Evolutionary conservation across 2,329 filamentous ascomycete species (phyloP).

Genomic region (Fusarium haematococcum): DNA sequence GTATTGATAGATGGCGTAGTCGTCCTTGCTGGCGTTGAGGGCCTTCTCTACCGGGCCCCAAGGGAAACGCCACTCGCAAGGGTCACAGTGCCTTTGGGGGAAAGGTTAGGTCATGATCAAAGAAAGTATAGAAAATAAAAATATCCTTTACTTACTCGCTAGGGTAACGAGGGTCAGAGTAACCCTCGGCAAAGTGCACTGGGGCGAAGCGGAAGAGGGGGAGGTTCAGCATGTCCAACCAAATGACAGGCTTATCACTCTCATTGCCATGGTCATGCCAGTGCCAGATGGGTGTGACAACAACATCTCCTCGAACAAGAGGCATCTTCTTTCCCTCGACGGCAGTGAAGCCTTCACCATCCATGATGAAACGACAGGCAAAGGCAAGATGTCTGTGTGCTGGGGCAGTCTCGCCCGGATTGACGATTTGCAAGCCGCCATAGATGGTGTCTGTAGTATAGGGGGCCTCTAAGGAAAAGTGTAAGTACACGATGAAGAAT

Average conservation of each 20-base stretch:
- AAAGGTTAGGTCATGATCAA: no score
- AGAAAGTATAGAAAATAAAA: no score
- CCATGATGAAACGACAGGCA: constrained; percentile 68
- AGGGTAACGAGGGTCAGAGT: constrained; percentile 60
- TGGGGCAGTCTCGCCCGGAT: constrained; percentile 66
- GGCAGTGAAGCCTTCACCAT: constrained; percentile 68
- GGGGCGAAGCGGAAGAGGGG: constrained; percentile 63
- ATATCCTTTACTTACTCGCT: constrained; percentile 48
- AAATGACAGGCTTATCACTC: constrained; percentile 64
- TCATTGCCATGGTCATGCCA: constrained; percentile 73
- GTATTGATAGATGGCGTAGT: constrained; percentile 53
- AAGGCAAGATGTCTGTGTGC: constrained; percentile 69
- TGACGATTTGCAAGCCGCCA: constrained; percentile 67
- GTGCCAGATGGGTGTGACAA: constrained; percentile 69
- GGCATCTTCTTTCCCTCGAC: constrained; percentile 65
- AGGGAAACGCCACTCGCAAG: constrained; percentile 55
- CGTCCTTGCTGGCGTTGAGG: constrained; percentile 49
- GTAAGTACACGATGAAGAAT: neutral
- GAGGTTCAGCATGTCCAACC: constrained; percentile 68
- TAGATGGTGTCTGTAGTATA: constrained; percentile 64
- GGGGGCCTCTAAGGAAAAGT: constrained; percentile 55
- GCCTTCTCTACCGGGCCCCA: constrained; percentile 56
- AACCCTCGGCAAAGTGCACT: constrained; percentile 67
- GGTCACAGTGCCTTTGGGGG: constrained; percentile 45
- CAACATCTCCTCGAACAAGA: constrained; percentile 65